Percentiles rank a stretch among this genome's conserved stretches.
phyloP scores from a whole-genome alignment of 2,329 filamentous ascomycete genomes.

The Fusarium sp. region DNA sequence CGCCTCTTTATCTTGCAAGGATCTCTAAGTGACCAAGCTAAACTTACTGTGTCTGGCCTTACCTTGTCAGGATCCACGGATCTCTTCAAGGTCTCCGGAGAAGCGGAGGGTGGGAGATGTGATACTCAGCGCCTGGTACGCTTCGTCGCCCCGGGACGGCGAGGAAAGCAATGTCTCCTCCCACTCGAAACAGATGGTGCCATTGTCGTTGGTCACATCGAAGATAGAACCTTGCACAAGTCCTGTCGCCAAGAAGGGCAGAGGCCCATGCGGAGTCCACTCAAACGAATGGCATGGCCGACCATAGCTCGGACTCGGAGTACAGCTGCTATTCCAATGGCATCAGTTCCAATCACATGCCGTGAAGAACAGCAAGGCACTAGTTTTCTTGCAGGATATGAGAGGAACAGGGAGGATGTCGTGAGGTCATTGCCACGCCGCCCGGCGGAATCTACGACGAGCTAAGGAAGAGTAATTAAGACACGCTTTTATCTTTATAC shows the following conservation, averaged over 20 bases:
- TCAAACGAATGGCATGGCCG: too few species aligned
- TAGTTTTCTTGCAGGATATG: too few species aligned
- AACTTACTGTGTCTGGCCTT: constrained; percentile 5
- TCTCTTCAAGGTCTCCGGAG: neutral
- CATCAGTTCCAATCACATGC: neutral
- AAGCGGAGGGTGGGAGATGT: neutral
- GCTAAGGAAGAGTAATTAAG: too few species aligned
- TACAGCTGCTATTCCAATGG: too few species aligned
- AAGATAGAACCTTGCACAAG: neutral
- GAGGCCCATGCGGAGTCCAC: too few species aligned
- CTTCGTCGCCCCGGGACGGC: neutral
- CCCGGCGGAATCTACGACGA: too few species aligned
- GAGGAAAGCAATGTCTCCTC: neutral
- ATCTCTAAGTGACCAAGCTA: neutral
- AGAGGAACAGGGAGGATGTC: too few species aligned
- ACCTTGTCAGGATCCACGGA: neutral
- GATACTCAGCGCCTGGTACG: neutral
- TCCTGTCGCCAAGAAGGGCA: neutral
- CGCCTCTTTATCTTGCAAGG: constrained; percentile 3
- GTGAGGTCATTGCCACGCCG: too few species aligned
- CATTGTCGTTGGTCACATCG: neutral
- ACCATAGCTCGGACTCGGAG: too few species aligned
- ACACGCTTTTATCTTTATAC: too few species aligned
- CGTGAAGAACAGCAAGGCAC: too few species aligned
- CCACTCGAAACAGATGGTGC: neutral